Conservation (phyloP, 2,329 filamentous ascomycete species). For the Pseudocercospora macadamiae region DNA sequence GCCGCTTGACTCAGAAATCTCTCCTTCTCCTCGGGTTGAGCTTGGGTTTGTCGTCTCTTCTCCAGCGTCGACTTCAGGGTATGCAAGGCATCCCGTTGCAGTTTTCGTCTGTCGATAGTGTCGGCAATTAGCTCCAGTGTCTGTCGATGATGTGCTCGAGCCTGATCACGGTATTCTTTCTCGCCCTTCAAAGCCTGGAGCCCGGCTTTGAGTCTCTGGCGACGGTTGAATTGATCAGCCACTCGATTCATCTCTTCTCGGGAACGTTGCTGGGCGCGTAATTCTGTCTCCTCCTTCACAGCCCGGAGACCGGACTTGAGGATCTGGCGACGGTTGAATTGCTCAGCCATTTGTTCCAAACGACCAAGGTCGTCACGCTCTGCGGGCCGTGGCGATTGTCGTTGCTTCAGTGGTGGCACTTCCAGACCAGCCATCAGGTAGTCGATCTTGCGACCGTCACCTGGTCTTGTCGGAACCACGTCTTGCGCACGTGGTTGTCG, state of each 20-base stretch:
- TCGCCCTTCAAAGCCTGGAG: too few species aligned
- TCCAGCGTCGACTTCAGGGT: neutral
- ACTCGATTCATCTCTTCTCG: too few species aligned
- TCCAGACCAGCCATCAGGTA: neutral
- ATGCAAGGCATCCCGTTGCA: neutral
- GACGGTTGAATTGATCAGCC: neutral
- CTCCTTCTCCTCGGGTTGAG: neutral
- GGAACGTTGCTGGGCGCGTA: neutral
- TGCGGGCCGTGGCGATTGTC: neutral
- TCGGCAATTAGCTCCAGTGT: neutral
- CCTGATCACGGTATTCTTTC: too few species aligned
- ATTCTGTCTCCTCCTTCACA: neutral
- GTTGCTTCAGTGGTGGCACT: neutral
- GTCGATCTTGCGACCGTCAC: neutral
- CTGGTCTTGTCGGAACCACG: neutral
- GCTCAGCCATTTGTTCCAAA: neutral
- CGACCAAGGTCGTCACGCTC: neutral
- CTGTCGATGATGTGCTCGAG: too few species aligned
- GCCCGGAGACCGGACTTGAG: neutral
- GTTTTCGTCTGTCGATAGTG: neutral
- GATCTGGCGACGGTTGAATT: neutral
- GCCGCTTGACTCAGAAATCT: neutral
- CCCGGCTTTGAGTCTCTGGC: neutral
- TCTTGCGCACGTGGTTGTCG: neutral
- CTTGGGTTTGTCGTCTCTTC: neutral